Evolutionary conservation across 1,284 basidiomycete species (phyloP).

Genomic region (Cryptococcus jaspeensis): DNA sequence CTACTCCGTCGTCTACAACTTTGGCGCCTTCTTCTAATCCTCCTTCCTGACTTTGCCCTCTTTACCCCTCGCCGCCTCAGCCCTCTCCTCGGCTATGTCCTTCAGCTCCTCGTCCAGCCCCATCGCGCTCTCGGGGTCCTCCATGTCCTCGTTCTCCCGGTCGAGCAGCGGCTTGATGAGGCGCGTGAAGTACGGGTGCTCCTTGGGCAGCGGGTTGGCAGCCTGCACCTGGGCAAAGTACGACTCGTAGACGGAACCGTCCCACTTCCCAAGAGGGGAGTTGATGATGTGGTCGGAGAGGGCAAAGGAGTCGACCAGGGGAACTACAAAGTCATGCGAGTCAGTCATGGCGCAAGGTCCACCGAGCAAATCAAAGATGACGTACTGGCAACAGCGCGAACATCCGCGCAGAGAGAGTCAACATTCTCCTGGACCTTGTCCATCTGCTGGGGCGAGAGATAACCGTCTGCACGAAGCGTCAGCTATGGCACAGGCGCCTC

Average conservation of each 20-base stretch:
- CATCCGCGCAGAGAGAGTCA: slow-evolving; percentile 54
- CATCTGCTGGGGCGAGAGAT: slow-evolving; percentile 52
- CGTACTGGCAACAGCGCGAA: slow-evolving; percentile 53
- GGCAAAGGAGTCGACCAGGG: slow-evolving; percentile 58
- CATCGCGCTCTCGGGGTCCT: slow-evolving; percentile 56
- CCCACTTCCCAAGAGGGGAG: slow-evolving; percentile 57
- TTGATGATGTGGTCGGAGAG: slow-evolving; percentile 60
- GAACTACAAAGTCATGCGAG: slow-evolving; percentile 36
- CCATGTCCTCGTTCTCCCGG: slow-evolving; percentile 50
- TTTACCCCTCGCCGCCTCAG: slow-evolving; percentile 7
- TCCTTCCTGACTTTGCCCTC: slow-evolving; percentile 3
- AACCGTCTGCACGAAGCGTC: slow-evolving; percentile 43
- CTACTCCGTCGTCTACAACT: neutral
- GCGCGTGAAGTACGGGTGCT: slow-evolving; percentile 57
- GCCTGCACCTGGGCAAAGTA: slow-evolving; percentile 56
- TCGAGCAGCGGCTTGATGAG: slow-evolving; percentile 59
- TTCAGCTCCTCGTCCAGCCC: slow-evolving; percentile 46
- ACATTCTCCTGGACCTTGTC: slow-evolving; percentile 54
- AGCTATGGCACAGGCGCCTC: neutral
- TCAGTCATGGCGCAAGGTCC: neutral
- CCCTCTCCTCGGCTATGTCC: slow-evolving; percentile 33
- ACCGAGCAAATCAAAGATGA: slow-evolving; percentile 9
- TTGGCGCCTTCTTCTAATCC: slow-evolving; percentile 1
- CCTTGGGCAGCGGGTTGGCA: slow-evolving; percentile 47
- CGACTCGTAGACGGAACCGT: slow-evolving; percentile 54